These are phyloP conservation scores for Kalmanozyma brasiliensis DNA, from an alignment of 1,284 basidiomycete species.

Conservation along the genomic window DNA sequence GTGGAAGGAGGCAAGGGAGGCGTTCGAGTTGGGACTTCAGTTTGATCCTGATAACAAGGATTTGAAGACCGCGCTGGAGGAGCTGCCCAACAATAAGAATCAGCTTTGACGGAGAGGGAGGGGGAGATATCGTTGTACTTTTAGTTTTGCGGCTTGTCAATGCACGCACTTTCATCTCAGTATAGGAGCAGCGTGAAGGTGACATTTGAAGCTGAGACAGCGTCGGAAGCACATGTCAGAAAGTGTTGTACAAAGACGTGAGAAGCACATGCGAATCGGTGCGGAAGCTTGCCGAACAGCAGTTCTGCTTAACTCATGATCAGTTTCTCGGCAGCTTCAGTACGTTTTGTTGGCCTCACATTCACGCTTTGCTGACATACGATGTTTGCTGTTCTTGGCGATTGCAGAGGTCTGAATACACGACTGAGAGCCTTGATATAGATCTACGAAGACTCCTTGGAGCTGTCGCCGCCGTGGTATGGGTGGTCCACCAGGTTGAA, in stretches of 20 bases:
- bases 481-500: constrained; percentile 67
- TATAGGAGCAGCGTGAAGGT: too few relatives aligned
- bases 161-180: constrained; percentile 9
- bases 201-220: too few relatives aligned
- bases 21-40: constrained; percentile 82
- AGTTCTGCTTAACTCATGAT: too few relatives aligned
- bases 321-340: too few relatives aligned
- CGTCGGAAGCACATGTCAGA: too few relatives aligned
- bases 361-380: too few relatives aligned
- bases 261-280: too few relatives aligned
- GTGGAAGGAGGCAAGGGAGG: constrained; percentile 82
- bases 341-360: too few relatives aligned
- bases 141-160: neutral
- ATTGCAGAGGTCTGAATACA: neutral
- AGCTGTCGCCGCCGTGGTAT: constrained; percentile 54
- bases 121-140: neutral
- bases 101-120: constrained; percentile 12
- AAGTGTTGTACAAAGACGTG: too few relatives aligned
- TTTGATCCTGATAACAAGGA: constrained; percentile 83
- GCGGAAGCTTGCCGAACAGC: too few relatives aligned
- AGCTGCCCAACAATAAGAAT: constrained; percentile 37
- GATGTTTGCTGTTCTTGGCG: too few relatives aligned
- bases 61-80: constrained; percentile 24
- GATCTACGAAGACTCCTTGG: constrained; percentile 31
- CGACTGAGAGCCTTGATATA: too few relatives aligned